phyloP scores from a whole-genome alignment of 1,284 basidiomycete species.

The Boletellus deceptivus region DNA sequence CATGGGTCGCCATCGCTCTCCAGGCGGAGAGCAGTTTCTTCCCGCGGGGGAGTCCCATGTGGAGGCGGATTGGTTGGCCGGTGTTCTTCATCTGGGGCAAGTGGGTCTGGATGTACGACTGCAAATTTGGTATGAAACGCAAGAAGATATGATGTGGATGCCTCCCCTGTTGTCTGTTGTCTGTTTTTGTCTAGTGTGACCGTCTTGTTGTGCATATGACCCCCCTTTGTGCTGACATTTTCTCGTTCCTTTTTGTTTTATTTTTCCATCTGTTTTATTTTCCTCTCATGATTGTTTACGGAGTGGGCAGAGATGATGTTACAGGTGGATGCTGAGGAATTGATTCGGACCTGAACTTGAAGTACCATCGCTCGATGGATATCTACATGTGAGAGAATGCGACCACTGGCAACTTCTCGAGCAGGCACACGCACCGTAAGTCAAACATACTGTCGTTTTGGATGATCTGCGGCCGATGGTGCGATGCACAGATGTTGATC shows the following conservation, averaged over 20 bases:
- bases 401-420: too few species aligned
- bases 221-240: background rate
- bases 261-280: background rate
- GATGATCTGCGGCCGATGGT: too few species aligned
- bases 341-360: too few species aligned
- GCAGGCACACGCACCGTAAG: too few species aligned
- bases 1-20: constrained; percentile 40
- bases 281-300: too few species aligned
- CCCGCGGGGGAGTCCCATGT: constrained; percentile 12
- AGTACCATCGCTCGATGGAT: too few species aligned
- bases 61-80: constrained; percentile 26
- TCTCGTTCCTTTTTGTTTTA: background rate
- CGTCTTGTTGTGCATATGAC: too few species aligned
- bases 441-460: too few species aligned
- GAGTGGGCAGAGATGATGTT: too few species aligned
- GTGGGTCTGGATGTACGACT: background rate
- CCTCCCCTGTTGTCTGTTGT: background rate
- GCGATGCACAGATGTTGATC: too few species aligned
- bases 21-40: constrained; percentile 29
- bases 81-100: constrained; percentile 7
- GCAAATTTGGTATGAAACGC: background rate
- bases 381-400: too few species aligned
- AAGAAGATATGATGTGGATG: constrained; percentile 11
- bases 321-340: too few species aligned
- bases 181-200: background rate